Evolutionary conservation across 495 filamentous ascomycete species (phyloP).

Genomic region (Aspergillus indologenus): DNA sequence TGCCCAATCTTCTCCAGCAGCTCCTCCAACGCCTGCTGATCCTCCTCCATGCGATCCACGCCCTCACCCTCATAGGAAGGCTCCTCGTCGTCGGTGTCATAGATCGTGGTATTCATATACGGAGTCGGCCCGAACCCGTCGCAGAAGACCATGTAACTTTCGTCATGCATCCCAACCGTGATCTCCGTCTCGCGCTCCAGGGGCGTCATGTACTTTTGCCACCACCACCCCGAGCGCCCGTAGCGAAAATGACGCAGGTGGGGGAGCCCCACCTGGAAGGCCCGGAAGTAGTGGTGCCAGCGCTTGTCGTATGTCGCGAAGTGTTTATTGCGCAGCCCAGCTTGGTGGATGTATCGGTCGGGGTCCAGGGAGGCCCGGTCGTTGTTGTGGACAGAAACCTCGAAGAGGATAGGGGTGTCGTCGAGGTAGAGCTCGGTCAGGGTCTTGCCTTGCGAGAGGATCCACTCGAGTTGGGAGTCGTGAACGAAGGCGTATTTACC

Average conservation of each 20-base stretch:
- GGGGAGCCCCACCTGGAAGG: slow-evolving; percentile 13
- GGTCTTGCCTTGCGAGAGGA: slow-evolving; percentile 20
- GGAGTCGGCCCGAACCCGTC: slow-evolving; percentile 11
- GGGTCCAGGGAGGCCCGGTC: background rate
- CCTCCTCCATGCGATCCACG: no score
- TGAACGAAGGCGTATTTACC: slow-evolving; percentile 26
- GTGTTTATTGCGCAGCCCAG: background rate
- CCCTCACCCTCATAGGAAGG: no score
- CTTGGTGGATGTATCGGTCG: background rate
- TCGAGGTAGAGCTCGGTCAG: slow-evolving; percentile 25
- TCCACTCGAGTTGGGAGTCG: slow-evolving; percentile 29
- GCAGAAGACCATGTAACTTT: slow-evolving; percentile 16
- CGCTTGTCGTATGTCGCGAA: slow-evolving; percentile 16
- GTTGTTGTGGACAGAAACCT: slow-evolving; percentile 2
- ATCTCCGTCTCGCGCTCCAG: slow-evolving; percentile 18
- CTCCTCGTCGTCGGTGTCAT: background rate
- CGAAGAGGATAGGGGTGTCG: slow-evolving; percentile 20
- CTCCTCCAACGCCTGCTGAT: no score
- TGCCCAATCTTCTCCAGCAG: no score
- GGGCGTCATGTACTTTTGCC: slow-evolving; percentile 7
- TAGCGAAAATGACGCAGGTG: slow-evolving; percentile 18
- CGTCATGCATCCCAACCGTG: slow-evolving; percentile 5
- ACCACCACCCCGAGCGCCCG: slow-evolving; percentile 12
- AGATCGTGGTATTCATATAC: slow-evolving; percentile 13
- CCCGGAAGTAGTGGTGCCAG: slow-evolving; percentile 24